phyloP scores from a whole-genome alignment of 768 basidiomycete genomes.

The Postia placenta region DNA sequence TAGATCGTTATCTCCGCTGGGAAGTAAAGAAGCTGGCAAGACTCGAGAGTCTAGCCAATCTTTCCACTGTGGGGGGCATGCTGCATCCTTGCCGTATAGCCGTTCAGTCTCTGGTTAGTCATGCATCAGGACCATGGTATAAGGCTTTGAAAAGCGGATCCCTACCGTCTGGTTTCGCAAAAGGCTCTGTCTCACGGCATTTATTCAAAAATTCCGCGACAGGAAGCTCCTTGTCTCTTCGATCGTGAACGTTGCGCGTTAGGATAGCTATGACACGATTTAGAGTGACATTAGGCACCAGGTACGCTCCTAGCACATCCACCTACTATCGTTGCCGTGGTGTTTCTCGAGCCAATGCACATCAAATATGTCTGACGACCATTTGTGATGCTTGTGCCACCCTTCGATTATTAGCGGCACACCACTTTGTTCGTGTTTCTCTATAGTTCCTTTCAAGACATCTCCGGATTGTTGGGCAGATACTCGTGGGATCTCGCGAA shows the following conservation, averaged over 20 bases:
- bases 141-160: not conserved
- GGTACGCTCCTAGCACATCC: too few relatives aligned
- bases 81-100: slow-evolving; percentile 73
- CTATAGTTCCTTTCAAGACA: slow-evolving; percentile 30
- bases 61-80: slow-evolving; percentile 62
- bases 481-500: slow-evolving; percentile 36
- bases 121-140: not conserved
- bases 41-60: slow-evolving; percentile 45
- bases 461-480: slow-evolving; percentile 21
- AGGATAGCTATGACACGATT: slow-evolving; percentile 54
- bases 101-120: slow-evolving; percentile 44
- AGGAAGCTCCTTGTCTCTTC: slow-evolving; percentile 46
- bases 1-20: slow-evolving; percentile 50
- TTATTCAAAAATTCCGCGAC: slow-evolving; percentile 47
- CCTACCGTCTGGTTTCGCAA: slow-evolving; percentile 9
- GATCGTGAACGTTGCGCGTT: slow-evolving; percentile 58
- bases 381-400: slow-evolving; percentile 46
- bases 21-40: slow-evolving; percentile 45
- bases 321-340: slow-evolving; percentile 15
- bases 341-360: slow-evolving; percentile 46
- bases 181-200: slow-evolving; percentile 17
- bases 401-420: slow-evolving; percentile 59
- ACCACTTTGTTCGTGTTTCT: slow-evolving; percentile 43
- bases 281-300: too few relatives aligned
- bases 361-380: slow-evolving; percentile 51